A percentile compares a stretch with the other conserved stretches of the same genome.
Conservation (phyloP, 441 rosid genomes). For the Syzygium malaccense region DNA sequence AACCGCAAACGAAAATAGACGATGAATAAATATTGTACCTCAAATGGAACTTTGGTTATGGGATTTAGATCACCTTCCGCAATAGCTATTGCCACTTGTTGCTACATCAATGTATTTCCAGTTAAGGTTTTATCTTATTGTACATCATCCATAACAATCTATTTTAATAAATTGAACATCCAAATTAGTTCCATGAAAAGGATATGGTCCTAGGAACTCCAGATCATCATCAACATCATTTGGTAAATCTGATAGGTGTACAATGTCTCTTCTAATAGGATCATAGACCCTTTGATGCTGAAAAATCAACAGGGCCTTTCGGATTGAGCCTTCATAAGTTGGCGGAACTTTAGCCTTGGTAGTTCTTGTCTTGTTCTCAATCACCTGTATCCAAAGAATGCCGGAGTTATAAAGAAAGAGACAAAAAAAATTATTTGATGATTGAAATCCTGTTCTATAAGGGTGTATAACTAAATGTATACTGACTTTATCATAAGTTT, state of each 20-base stretch:
- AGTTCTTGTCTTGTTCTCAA: slow-evolving; percentile 79
- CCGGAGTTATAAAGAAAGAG: not conserved
- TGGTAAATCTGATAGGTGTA: slow-evolving; percentile 45
- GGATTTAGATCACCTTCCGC: slow-evolving; percentile 56
- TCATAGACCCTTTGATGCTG: slow-evolving; percentile 84
- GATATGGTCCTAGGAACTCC: slow-evolving; percentile 25
- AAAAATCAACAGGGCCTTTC: slow-evolving; percentile 77
- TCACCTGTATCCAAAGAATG: slow-evolving; percentile 39
- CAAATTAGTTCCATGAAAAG: not conserved
- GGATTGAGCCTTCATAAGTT: not conserved
- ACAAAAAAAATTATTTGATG: not conserved
- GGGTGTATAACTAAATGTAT: not conserved
- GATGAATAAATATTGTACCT: slow-evolving; percentile 30
- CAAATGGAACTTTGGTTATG: slow-evolving; percentile 54
- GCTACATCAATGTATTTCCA: slow-evolving; percentile 47
- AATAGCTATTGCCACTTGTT: slow-evolving; percentile 69
- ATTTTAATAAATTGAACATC: not conserved
- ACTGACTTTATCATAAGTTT: slow-evolving; percentile 68
- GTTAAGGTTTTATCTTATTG: slow-evolving; percentile 30
- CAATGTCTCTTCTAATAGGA: slow-evolving; percentile 38
- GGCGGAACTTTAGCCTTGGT: too few relatives aligned
- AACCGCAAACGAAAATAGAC: not conserved
- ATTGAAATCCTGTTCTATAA: not conserved
- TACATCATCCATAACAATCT: not conserved
- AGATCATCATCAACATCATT: slow-evolving; percentile 47